Conservation (phyloP, 2,329 filamentous ascomycete species). For the Venturia aucupariae region DNA sequence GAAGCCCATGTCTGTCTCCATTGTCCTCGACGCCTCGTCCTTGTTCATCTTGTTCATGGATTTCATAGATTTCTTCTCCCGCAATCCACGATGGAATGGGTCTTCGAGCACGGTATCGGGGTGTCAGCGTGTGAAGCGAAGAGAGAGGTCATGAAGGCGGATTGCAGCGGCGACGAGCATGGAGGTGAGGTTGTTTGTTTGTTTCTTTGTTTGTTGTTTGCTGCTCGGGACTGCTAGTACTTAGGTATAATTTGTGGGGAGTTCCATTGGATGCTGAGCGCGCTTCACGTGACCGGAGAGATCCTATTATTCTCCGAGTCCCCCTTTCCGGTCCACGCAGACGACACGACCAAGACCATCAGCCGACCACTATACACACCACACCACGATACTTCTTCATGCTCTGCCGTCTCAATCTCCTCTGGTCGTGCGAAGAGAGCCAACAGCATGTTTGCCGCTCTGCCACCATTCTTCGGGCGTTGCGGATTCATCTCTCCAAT, state of each 20-base stretch:
- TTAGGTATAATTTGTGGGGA: too few relatives aligned
- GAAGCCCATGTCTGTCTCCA: background rate
- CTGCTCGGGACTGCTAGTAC: too few relatives aligned
- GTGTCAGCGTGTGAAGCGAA: background rate
- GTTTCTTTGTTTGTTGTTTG: background rate
- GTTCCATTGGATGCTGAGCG: too few relatives aligned
- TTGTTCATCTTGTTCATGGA: background rate
- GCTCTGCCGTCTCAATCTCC: background rate
- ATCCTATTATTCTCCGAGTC: too few relatives aligned
- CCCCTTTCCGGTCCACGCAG: background rate
- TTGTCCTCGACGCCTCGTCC: background rate
- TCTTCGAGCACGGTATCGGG: background rate
- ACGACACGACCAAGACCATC: too few relatives aligned
- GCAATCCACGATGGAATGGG: background rate
- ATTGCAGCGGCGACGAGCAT: background rate
- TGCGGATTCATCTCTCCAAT: constrained; percentile 3
- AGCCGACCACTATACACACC: too few relatives aligned
- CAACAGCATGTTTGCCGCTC: background rate
- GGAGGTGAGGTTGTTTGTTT: background rate
- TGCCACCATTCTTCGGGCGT: too few relatives aligned
- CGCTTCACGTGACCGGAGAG: too few relatives aligned
- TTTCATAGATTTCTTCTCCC: background rate
- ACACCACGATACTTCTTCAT: too few relatives aligned
- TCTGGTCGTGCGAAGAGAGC: background rate
- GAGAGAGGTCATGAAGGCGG: background rate